Conservation (phyloP, 768 basidiomycete species). For the Neoboletus magnificus region DNA sequence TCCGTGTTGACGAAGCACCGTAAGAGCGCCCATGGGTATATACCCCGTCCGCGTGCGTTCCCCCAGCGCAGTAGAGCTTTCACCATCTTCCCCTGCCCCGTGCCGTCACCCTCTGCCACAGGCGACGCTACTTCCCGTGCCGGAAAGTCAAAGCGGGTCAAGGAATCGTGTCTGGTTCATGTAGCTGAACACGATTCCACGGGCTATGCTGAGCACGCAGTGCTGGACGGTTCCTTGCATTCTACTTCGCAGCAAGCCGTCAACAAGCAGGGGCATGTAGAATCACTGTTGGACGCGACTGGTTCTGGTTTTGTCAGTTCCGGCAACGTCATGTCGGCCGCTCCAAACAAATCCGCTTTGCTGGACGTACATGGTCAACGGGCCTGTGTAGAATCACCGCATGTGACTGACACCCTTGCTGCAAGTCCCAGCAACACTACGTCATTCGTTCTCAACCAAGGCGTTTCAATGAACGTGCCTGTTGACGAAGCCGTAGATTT, state of each 20-base stretch:
- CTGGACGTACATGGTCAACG: too few relatives aligned
- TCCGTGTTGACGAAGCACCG: conserved; percentile 18
- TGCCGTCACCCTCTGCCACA: not conserved
- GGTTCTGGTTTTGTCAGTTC: too few relatives aligned
- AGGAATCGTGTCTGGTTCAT: not conserved
- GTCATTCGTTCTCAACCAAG: not conserved
- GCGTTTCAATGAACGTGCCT: not conserved
- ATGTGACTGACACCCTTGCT: not conserved
- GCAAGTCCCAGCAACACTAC: too few relatives aligned
- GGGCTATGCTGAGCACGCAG: not conserved
- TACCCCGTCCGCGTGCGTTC: not conserved
- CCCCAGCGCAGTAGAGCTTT: too few relatives aligned
- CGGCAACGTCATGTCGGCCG: too few relatives aligned
- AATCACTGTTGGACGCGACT: too few relatives aligned
- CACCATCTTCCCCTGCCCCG: not conserved
- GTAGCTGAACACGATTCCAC: not conserved
- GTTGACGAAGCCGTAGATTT: not conserved
- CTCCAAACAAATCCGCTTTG: not conserved
- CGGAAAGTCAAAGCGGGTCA: too few relatives aligned
- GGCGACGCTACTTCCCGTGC: not conserved
- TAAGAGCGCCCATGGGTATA: conserved; percentile 7
- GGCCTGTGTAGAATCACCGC: not conserved
- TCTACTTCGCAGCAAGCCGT: not conserved
- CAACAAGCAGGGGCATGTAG: too few relatives aligned
- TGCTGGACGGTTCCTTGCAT: not conserved